These are phyloP conservation scores for Pterocarpus macrocarpus DNA, from an alignment of 306 rosid genomes.

Conservation along the genomic window DNA sequence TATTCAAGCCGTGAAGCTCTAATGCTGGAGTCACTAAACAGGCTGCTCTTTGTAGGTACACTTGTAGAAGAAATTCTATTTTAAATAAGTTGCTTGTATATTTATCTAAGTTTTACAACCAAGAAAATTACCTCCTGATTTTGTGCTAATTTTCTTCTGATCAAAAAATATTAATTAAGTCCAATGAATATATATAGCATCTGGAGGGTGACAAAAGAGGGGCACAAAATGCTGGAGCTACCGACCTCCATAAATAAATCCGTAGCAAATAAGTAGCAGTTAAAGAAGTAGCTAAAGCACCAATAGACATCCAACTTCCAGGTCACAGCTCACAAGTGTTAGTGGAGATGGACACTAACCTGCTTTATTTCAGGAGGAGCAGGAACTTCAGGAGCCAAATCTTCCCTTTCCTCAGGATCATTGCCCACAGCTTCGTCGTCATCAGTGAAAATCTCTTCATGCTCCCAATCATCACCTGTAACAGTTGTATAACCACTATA, in stretches of 20 bases:
- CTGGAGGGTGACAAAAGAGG: not conserved
- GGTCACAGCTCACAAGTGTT: slow-evolving; percentile 27
- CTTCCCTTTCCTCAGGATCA: slow-evolving; percentile 95
- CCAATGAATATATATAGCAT: not conserved
- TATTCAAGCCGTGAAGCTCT: no score
- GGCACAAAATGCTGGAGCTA: not conserved
- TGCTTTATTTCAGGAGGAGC: slow-evolving; percentile 98
- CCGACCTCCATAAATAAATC: slow-evolving; percentile 18
- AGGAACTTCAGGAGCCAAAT: slow-evolving; percentile 94
- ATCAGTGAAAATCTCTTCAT: slow-evolving; percentile 96
- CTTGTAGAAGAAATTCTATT: not conserved
- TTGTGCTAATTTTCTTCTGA: not conserved
- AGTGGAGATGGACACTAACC: slow-evolving; percentile 57
- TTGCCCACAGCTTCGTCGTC: slow-evolving; percentile 97
- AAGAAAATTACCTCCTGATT: not conserved
- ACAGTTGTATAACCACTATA: slow-evolving; percentile 25
- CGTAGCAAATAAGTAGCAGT: not conserved
- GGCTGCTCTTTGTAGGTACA: not conserved
- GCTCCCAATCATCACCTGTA: slow-evolving; percentile 99
- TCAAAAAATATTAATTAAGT: not conserved
- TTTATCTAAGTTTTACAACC: not conserved
- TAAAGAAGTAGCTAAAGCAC: not conserved
- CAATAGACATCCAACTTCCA: slow-evolving; percentile 25
- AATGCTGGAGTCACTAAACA: not conserved
- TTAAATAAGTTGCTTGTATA: not conserved